These are phyloP conservation scores for Fusarium hainanense DNA, from an alignment of 2,329 filamentous ascomycete genomes.

Conservation along the genomic window DNA sequence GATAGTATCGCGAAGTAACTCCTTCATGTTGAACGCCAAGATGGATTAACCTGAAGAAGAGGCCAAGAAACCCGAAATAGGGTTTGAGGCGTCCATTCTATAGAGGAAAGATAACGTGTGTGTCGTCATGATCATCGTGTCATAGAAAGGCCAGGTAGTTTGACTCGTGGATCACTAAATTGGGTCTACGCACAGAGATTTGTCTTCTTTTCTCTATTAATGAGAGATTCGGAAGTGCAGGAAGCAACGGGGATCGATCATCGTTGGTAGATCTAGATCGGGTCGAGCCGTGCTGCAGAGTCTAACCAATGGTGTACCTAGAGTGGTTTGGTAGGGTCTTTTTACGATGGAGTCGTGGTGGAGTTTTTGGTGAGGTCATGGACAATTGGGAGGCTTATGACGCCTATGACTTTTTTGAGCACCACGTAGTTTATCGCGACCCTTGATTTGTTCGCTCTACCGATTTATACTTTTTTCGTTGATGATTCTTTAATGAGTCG, in stretches of 20 bases:
- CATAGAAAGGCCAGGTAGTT: not conserved
- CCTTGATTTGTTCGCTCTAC: not conserved
- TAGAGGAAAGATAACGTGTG: not conserved
- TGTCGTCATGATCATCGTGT: constrained; percentile 14
- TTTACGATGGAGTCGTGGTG: not conserved
- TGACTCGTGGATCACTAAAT: not conserved
- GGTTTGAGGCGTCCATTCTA: not conserved
- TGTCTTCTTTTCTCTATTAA: not conserved
- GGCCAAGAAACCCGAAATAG: not conserved
- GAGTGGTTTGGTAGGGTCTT: not conserved
- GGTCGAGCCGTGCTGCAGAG: not conserved
- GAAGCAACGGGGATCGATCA: not conserved
- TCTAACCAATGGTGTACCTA: not conserved
- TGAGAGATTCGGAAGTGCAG: not conserved
- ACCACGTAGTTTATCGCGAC: not conserved
- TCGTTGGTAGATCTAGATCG: constrained; percentile 4
- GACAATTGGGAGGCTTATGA: not conserved
- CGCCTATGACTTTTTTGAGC: not conserved
- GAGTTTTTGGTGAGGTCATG: constrained; percentile 4
- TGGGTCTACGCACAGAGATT: not conserved
- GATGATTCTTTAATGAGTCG: too few relatives aligned
- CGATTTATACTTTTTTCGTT: not conserved
- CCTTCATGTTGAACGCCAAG: not conserved
- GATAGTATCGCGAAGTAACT: constrained; percentile 2
- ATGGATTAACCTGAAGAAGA: not conserved